Percentiles rank a stretch among this genome's conserved stretches.
Evolutionary conservation across 140 eudicot species (phyloP).

Genomic region (Cichorium intybus): DNA sequence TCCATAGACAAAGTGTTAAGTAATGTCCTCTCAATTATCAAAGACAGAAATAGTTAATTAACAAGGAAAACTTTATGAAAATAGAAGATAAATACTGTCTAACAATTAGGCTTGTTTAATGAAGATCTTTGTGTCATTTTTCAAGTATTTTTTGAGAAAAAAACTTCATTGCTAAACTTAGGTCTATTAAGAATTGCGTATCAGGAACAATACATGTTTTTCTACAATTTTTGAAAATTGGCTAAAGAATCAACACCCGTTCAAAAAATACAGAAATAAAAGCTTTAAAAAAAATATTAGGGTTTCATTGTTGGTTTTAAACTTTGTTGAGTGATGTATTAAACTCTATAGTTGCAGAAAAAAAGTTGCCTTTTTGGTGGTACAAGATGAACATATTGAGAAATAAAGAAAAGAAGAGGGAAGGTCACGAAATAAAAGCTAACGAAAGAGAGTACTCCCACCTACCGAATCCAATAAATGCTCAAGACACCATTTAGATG

Average conservation of each 20-base stretch:
- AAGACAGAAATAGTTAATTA: too few relatives aligned
- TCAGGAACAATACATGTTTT: too few relatives aligned
- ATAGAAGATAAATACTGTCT: too few relatives aligned
- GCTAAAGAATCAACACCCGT: background rate
- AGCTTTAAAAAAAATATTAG: slow-evolving; percentile 15
- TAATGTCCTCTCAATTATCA: too few relatives aligned
- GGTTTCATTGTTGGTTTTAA: slow-evolving; percentile 8
- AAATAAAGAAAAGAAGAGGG: slow-evolving; percentile 4
- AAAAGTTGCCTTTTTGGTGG: slow-evolving; percentile 26
- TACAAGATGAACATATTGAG: slow-evolving; percentile 9
- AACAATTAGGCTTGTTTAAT: too few relatives aligned
- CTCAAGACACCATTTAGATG: slow-evolving; percentile 39
- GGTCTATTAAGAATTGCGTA: background rate
- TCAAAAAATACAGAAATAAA: background rate
- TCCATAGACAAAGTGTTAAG: too few relatives aligned
- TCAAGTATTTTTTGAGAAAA: too few relatives aligned
- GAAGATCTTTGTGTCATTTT: too few relatives aligned
- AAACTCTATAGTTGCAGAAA: slow-evolving; percentile 2
- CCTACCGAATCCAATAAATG: slow-evolving; percentile 16
- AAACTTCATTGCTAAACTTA: background rate
- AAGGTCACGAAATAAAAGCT: slow-evolving; percentile 22
- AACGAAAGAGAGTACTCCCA: slow-evolving; percentile 18
- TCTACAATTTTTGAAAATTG: background rate
- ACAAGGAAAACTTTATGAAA: too few relatives aligned
- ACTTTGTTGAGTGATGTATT: slow-evolving; percentile 22